Base-by-base conservation (phyloP, 2,329 filamentous ascomycete genomes). In the Xylariaceae sp. region DNA sequence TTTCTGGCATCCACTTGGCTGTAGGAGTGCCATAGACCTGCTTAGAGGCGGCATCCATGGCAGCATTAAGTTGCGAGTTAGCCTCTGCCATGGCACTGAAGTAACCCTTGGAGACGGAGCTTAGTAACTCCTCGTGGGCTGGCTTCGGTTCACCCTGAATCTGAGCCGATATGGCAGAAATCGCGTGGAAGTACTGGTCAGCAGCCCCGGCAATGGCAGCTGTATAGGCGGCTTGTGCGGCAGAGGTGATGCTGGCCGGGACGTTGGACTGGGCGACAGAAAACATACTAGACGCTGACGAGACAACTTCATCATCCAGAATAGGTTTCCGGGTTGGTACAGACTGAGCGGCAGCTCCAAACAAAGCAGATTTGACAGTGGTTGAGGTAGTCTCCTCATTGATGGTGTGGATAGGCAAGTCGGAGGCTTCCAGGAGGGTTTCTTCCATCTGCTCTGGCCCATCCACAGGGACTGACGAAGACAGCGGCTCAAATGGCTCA, bases 91-190 rank as follows among this genome's bases (percentile, higher is more conserved):
- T 61, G 2, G 85, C 83, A 23, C 77, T 76, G 25, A 83, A 83
- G 59, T 88, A 90, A 2, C 79, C 84, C 5, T 73, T 76, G 7
- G 83, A 82, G 8, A 86, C 78, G 0, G 85, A 86, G 7, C 83
- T 77, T 11, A 87, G 69, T 62, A 89, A 77, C 50, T 87, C 73
- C 55, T 87, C 73, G 50, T 89, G 82, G 4, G 79, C 75, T 6
- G 86, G 85, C 58, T 85, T 79, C 1, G 84, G 79, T 1, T 82
- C 82, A 23, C 85, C 85, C 22, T 79, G 81, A 32, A 88, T 75
- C 56, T 87, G 78, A 4, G 73, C 77, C 1, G 84, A 88, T 2
- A 86, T 72, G 21, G 80, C 73, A 1, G 84, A 84, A 56, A 82
- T 79, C 8, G 85, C 86, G 19, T 80, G 79, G 0, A 76, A 76